phyloP scores from a whole-genome alignment of 2,329 filamentous ascomycete species.

The Knoxdaviesia proteae region DNA sequence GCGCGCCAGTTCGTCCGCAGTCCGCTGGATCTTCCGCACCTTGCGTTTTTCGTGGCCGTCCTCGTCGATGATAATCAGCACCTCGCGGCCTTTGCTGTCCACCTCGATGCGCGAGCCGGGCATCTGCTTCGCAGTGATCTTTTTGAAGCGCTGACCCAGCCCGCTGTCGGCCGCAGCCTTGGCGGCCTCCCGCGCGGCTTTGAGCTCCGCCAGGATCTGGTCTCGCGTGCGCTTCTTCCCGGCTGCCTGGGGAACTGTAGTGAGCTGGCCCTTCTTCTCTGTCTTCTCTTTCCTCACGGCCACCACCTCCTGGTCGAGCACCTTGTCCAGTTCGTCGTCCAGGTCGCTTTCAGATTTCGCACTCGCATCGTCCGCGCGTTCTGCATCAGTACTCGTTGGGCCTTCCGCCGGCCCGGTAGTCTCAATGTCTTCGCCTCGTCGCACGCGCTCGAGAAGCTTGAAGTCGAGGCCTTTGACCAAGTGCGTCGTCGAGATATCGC shows the following conservation, averaged over 20 bases:
- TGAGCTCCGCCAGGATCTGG: conserved; percentile 47
- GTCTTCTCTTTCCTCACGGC: conserved; percentile 27
- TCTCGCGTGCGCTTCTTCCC: conserved; percentile 43
- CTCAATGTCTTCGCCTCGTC: conserved; percentile 47
- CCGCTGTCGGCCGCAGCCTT: conserved; percentile 26
- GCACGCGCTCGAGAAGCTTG: conserved; percentile 50
- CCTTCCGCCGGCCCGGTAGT: conserved; percentile 11
- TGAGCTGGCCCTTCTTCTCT: conserved; percentile 36
- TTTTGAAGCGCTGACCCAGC: conserved; percentile 41
- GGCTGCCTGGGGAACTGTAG: conserved; percentile 26
- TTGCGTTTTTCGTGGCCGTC: conserved; percentile 46
- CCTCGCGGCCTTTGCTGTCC: conserved; percentile 39
- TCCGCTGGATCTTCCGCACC: conserved; percentile 29
- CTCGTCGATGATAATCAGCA: conserved; percentile 44
- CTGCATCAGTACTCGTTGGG: conserved; percentile 6
- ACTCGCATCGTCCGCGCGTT: conserved; percentile 2
- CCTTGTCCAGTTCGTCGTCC: conserved; percentile 44
- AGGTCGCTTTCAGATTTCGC: conserved; percentile 14
- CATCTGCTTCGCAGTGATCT: conserved; percentile 34
- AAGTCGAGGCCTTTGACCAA: conserved; percentile 84
- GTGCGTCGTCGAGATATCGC: conserved; percentile 62
- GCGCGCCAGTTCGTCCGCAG: conserved; percentile 12
- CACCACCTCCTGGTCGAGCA: conserved; percentile 33
- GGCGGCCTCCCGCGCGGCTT: conserved; percentile 38
- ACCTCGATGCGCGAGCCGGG: conserved; percentile 37